phyloP scores from a whole-genome alignment of 208 protist species.

The Acanthamoeba royreba region DNA sequence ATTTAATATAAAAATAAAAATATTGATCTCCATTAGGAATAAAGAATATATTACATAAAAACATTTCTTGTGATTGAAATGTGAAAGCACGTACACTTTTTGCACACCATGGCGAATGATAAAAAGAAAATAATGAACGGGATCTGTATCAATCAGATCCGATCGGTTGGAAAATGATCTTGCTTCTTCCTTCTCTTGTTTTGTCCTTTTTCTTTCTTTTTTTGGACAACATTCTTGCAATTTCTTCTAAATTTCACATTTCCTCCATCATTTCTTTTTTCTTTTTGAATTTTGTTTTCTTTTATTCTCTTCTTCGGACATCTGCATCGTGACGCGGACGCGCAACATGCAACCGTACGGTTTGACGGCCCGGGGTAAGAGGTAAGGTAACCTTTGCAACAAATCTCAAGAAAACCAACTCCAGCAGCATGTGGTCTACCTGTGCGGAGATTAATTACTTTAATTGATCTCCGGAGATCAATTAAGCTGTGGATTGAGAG shows the following conservation, averaged over 20 bases:
- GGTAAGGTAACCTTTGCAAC: too few species aligned
- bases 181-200: background rate
- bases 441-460: too few species aligned
- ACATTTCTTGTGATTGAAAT: background rate
- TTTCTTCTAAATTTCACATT: too few species aligned
- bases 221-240: too few species aligned
- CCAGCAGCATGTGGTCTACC: too few species aligned
- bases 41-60: background rate
- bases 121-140: background rate
- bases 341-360: too few species aligned
- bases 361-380: too few species aligned
- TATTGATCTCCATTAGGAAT: background rate
- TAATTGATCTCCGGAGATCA: too few species aligned
- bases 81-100: background rate
- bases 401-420: too few species aligned
- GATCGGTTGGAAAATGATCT: background rate
- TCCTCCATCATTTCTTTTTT: background rate
- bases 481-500: background rate
- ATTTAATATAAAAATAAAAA: background rate
- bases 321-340: too few species aligned
- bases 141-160: too few species aligned
- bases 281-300: background rate
- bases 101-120: background rate
- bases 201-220: background rate
- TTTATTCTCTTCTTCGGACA: background rate